Evolutionary conservation across 1,284 basidiomycete species (phyloP).

Genomic region (Fomitiporia mediterranea): DNA sequence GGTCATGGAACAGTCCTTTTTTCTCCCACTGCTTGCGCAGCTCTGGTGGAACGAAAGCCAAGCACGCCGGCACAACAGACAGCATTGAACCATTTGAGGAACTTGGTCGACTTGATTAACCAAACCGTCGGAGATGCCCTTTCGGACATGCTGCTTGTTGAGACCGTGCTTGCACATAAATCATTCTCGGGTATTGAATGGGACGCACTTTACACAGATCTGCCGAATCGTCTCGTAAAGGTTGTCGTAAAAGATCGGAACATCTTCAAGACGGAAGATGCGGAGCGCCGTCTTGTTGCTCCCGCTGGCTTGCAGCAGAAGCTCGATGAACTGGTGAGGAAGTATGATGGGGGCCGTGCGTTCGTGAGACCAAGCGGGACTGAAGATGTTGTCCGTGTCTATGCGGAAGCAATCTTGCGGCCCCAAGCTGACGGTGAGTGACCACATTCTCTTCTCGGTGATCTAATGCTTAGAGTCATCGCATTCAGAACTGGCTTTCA

Average conservation of each 20-base stretch:
- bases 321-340: conserved; percentile 80
- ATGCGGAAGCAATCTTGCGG: conserved; percentile 83
- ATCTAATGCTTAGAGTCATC: not conserved
- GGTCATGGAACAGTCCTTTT: conserved; percentile 98
- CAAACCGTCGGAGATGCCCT: conserved; percentile 98
- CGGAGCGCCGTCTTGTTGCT: conserved; percentile 82
- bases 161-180: conserved; percentile 86
- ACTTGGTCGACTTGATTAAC: conserved; percentile 86
- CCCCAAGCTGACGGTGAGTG: conserved; percentile 80
- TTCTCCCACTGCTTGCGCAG: conserved; percentile 66
- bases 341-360: conserved; percentile 81
- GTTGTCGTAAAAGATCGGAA: conserved; percentile 85
- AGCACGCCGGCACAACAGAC: conserved; percentile 76
- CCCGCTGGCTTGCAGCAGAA: conserved; percentile 82
- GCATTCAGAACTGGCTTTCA: conserved; percentile 69
- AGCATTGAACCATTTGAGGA: conserved; percentile 72
- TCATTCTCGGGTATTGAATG: conserved; percentile 84
- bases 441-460: conserved; percentile 7
- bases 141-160: conserved; percentile 95
- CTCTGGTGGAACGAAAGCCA: conserved; percentile 60
- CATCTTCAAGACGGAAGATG: conserved; percentile 89
- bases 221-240: conserved; percentile 97
- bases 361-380: conserved; percentile 98
- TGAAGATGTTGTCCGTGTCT: conserved; percentile 97
- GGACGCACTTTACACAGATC: conserved; percentile 91